A percentile compares a stretch with the other conserved stretches of the same genome.
Evolutionary conservation across 2,329 filamentous ascomycete genomes (phyloP).

Genomic region (Peltaster fructicola): DNA sequence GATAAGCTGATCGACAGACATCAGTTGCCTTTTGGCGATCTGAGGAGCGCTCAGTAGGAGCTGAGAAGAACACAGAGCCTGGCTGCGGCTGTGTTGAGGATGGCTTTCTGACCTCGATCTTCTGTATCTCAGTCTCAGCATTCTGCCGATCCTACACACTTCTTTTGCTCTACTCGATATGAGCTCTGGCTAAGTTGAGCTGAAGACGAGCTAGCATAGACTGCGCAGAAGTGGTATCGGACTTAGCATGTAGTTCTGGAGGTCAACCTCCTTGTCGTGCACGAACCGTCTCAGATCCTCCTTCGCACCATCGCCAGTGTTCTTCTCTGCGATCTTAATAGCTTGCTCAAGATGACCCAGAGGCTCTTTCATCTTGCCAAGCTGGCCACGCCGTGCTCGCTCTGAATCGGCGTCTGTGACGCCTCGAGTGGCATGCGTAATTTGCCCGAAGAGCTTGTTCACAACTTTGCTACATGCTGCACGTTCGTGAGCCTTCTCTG

Average conservation of each 20-base stretch:
- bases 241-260: conserved; percentile 88
- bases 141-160: conserved; percentile 87
- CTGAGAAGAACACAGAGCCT: no score
- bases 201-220: conserved; percentile 22
- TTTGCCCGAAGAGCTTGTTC: conserved; percentile 80
- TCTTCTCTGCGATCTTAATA: conserved; percentile 68
- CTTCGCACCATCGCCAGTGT: conserved; percentile 83
- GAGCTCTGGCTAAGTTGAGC: conserved; percentile 83
- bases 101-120: conserved; percentile 56
- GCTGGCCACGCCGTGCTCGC: conserved; percentile 75
- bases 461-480: conserved; percentile 75
- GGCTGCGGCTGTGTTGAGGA: no score
- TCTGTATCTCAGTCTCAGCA: conserved; percentile 68
- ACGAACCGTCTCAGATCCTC: conserved; percentile 88
- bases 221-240: background rate
- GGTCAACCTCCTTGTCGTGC: conserved; percentile 82
- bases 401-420: conserved; percentile 95
- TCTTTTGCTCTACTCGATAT: conserved; percentile 87
- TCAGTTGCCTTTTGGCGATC: no score
- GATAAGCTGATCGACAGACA: no score
- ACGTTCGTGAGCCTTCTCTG: conserved; percentile 46
- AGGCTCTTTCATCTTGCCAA: conserved; percentile 86
- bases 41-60: no score
- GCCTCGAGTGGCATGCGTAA: conserved; percentile 89
- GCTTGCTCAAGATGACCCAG: conserved; percentile 80